A percentile compares a stretch with the other conserved stretches of the same genome.
Evolutionary conservation across 2,329 filamentous ascomycete species (phyloP).

Genomic region (Colletotrichum noveboracense): DNA sequence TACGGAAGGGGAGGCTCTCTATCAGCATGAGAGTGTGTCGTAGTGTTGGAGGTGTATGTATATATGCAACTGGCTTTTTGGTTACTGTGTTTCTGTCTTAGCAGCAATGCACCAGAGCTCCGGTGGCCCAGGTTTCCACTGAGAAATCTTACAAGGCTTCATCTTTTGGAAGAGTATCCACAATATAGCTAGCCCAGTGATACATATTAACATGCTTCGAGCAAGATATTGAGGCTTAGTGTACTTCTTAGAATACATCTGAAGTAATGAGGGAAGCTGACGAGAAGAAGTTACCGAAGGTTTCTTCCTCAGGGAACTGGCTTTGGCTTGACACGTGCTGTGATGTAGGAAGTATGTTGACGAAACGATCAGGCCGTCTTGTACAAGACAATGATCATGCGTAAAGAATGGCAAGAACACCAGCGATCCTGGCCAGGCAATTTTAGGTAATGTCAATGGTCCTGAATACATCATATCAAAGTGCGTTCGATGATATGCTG

Average conservation of each 20-base stretch:
- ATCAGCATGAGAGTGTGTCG: neutral
- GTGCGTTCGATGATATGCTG: accelerated
- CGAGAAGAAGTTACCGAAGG: neutral
- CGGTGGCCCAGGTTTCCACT: too few relatives aligned
- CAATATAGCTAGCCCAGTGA: accelerated
- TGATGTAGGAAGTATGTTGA: neutral
- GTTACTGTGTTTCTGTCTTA: accelerated
- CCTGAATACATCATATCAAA: neutral
- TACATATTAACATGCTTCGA: neutral
- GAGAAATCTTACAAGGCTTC: too few relatives aligned
- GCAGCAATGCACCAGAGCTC: neutral
- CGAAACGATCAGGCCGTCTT: too few relatives aligned
- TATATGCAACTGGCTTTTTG: neutral
- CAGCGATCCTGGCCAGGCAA: accelerated
- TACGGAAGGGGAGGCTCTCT: neutral
- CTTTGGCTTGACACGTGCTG: neutral
- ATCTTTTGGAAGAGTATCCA: too few relatives aligned
- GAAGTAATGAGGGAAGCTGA: neutral
- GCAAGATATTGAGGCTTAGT: accelerated
- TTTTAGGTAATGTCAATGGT: accelerated
- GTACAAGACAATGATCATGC: neutral
- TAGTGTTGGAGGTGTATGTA: accelerated
- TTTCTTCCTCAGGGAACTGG: neutral
- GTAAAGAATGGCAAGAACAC: too few relatives aligned
- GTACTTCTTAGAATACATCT: neutral